Base-by-base conservation (phyloP, 106 monocot species). In the Narthecium ossifragum region DNA sequence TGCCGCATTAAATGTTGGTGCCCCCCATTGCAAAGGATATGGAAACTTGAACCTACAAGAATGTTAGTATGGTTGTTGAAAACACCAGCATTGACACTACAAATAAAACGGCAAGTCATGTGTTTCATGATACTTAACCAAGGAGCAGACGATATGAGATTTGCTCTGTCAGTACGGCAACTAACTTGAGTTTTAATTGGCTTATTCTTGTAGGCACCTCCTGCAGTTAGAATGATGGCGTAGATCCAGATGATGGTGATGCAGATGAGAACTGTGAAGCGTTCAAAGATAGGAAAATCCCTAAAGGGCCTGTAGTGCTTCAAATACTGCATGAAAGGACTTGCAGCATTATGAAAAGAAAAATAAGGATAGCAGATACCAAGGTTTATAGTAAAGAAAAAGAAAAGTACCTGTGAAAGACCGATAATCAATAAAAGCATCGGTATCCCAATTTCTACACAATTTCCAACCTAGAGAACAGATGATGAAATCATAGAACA, bases 401-500 rank as follows among this genome's bases (percentile, higher is more conserved):
- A 31, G 24, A 43, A 71, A 28, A 31, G 8, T 73, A 88, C 92
- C 88, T 94, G 93, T 60, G 93, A 94, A 23, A 94, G 27, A 21
- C 82, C 89, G 53, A 94, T 64, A 17, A 78, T 62, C 34, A 94
- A 39, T 43, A 94, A 60, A 23, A 94, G 72, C 85, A 83, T 89
- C 31, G 93, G 93, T 67, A 94, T 67, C 24, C 93, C 93, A 65
- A 94, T 89, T 71, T 94, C 93, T 47, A 94, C 85, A 66, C 93
- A 94, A 30, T 86, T 80, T 38, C 89, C 93, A 32, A 89, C 77
- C 93, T 94, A 71, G 40, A 33, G 39, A 65, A 50, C 12, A 50
- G 54, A 59, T 55, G 12, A 12, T 52, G 39, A 40, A n/a, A n/a
- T n/a, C n/a, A n/a, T n/a, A n/a, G n/a, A n/a, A n/a, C n/a, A n/a